These are phyloP conservation scores for Penicillium sp. DNA, from an alignment of 2,329 filamentous ascomycete genomes.

Conservation along the genomic window DNA sequence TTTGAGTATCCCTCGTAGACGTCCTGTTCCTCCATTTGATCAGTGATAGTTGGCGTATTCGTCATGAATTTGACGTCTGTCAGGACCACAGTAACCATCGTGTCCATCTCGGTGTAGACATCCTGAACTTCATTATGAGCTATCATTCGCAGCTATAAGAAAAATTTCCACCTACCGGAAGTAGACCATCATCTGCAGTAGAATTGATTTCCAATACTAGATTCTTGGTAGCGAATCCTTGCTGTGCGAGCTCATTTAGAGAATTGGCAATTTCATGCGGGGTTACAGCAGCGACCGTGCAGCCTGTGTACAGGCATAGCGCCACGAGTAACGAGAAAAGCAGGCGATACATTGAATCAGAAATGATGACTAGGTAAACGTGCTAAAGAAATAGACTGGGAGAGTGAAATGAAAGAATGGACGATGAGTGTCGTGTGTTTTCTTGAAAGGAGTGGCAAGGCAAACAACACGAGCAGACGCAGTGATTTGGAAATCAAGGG, in stretches of 20 bases:
- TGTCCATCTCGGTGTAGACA: slow-evolving; percentile 15
- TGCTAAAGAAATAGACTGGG: background rate
- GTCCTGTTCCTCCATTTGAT: slow-evolving; percentile 8
- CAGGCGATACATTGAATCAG: background rate
- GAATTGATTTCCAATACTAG: slow-evolving; percentile 15
- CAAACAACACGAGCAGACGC: background rate
- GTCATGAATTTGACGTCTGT: slow-evolving; percentile 13
- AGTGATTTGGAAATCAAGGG: background rate
- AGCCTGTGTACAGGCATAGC: slow-evolving; percentile 4
- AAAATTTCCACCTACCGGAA: slow-evolving; percentile 3
- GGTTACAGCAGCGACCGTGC: slow-evolving; percentile 7
- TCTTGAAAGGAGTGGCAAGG: background rate
- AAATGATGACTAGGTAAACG: background rate
- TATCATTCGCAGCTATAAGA: background rate
- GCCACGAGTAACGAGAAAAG: background rate
- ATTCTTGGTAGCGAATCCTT: slow-evolving; percentile 17
- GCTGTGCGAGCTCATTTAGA: slow-evolving; percentile 19
- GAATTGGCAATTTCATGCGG: slow-evolving; percentile 16
- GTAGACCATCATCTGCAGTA: slow-evolving; percentile 11
- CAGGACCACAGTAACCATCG: slow-evolving; percentile 14
- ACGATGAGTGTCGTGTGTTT: background rate
- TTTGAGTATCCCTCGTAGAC: slow-evolving; percentile 24
- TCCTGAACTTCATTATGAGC: background rate
- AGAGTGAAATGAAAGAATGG: background rate
- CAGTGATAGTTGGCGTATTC: slow-evolving; percentile 12